phyloP scores from a whole-genome alignment of 1,139 yeast genomes.

The Blastobotrys petasosporus region DNA sequence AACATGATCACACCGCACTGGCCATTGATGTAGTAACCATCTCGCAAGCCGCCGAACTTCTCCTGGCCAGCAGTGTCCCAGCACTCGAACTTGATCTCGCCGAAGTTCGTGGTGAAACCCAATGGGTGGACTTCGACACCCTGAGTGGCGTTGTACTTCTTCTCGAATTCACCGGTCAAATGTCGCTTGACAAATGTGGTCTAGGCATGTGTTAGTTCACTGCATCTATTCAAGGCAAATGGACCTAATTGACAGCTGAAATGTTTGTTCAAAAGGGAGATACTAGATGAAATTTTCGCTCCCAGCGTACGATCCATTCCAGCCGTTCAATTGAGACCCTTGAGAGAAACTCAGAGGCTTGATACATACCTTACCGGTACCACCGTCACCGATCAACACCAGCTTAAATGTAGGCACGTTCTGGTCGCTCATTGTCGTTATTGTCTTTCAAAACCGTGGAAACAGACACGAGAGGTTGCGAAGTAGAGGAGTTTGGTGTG shows the following conservation, averaged over 20 bases:
- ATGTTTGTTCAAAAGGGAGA: neutral
- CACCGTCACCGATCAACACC: slow-evolving; percentile 99
- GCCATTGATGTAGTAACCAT: slow-evolving; percentile 98
- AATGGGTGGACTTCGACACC: slow-evolving; percentile 99
- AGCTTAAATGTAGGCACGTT: slow-evolving; percentile 97
- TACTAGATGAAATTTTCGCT: too few relatives aligned
- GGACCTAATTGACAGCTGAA: too few relatives aligned
- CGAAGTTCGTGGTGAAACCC: slow-evolving; percentile 96
- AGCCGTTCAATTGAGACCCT: too few relatives aligned
- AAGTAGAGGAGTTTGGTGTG: too few relatives aligned
- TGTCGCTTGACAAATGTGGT: slow-evolving; percentile 99
- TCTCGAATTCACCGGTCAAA: slow-evolving; percentile 98
- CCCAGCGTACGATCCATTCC: too few relatives aligned
- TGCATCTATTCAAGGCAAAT: too few relatives aligned
- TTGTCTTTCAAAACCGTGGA: neutral
- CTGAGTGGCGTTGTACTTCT: slow-evolving; percentile 96
- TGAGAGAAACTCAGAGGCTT: neutral
- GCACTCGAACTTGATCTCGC: slow-evolving; percentile 97
- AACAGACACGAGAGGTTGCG: too few relatives aligned
- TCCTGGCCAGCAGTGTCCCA: slow-evolving; percentile 99
- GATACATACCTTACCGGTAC: slow-evolving; percentile 86
- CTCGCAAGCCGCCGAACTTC: slow-evolving; percentile 99
- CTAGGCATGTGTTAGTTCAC: slow-evolving; percentile 29
- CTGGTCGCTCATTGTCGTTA: slow-evolving; percentile 43
- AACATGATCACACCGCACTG: slow-evolving; percentile 99